These are phyloP conservation scores for Naganishia vaughanmartiniae DNA, from an alignment of 768 basidiomycete species.

Conservation along the genomic window DNA sequence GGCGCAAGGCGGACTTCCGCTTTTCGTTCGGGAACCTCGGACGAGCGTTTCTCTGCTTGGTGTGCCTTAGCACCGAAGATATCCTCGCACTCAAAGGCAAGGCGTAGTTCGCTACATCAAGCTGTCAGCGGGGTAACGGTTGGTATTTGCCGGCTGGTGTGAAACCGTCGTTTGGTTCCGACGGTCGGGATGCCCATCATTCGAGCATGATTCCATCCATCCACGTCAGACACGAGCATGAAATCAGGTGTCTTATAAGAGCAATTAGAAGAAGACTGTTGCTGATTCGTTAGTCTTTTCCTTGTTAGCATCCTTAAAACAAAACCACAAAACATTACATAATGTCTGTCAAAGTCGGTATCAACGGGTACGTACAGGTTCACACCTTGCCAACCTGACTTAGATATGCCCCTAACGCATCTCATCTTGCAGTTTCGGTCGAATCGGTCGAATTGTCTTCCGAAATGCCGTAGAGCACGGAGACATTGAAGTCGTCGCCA, in stretches of 20 bases:
- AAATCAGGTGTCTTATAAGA: neutral
- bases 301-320: neutral
- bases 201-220: neutral
- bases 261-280: neutral
- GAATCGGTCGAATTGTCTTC: slow-evolving; percentile 97
- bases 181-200: neutral
- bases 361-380: slow-evolving; percentile 31
- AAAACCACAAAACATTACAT: slow-evolving; percentile 21
- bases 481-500: slow-evolving; percentile 79
- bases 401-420: neutral
- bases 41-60: neutral
- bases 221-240: neutral
- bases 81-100: neutral
- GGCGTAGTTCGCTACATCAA: neutral
- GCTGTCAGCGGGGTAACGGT: neutral
- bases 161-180: neutral
- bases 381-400: neutral
- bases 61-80: slow-evolving; percentile 2
- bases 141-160: neutral
- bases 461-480: slow-evolving; percentile 80
- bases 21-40: slow-evolving; percentile 2
- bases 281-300: neutral
- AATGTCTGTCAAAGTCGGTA: slow-evolving; percentile 36
- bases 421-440: slow-evolving; percentile 58
- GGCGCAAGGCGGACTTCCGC: neutral